Conservation (phyloP, 2,329 filamentous ascomycete species). For the Tolypocladium pustulatum region DNA sequence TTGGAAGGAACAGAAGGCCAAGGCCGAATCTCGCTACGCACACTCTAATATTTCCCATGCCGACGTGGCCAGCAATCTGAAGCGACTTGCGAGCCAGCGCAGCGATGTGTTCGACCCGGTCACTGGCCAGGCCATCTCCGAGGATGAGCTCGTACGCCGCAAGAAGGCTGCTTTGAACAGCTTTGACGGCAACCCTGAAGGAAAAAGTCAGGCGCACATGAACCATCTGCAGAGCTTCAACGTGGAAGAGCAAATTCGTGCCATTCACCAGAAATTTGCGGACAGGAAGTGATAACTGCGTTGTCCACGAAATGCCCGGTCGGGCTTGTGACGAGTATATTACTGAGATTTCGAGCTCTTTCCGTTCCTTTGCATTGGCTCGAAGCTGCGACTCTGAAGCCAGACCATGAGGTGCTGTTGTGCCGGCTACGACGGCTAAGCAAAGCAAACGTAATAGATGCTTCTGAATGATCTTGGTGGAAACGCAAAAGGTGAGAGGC, state of each 20-base stretch:
- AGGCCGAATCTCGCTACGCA: conserved; percentile 72
- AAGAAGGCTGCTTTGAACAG: conserved; percentile 61
- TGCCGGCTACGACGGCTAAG: not conserved
- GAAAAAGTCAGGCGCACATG: conserved; percentile 41
- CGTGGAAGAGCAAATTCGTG: conserved; percentile 75
- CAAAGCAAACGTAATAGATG: not conserved
- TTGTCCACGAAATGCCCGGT: no score
- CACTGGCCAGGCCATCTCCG: conserved; percentile 56
- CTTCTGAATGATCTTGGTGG: not conserved
- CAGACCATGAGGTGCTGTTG: not conserved
- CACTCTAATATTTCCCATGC: conserved; percentile 78
- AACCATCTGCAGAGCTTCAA: conserved; percentile 58
- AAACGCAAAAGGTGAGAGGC: conserved; percentile 1
- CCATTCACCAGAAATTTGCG: conserved; percentile 45
- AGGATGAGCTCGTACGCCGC: conserved; percentile 63
- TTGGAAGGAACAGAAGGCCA: conserved; percentile 93
- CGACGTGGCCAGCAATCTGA: conserved; percentile 88
- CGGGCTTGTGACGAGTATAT: no score
- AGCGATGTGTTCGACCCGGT: conserved; percentile 75
- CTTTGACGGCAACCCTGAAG: conserved; percentile 56
- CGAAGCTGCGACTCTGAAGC: not conserved
- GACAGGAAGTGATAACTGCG: conserved; percentile 21
- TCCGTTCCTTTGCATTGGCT: not conserved
- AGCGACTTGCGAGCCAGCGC: conserved; percentile 83
- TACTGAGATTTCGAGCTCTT: not conserved